Evolutionary conservation across 352 stramenopile genomes (phyloP).

Genomic region (Globisporangium alternatum): DNA sequence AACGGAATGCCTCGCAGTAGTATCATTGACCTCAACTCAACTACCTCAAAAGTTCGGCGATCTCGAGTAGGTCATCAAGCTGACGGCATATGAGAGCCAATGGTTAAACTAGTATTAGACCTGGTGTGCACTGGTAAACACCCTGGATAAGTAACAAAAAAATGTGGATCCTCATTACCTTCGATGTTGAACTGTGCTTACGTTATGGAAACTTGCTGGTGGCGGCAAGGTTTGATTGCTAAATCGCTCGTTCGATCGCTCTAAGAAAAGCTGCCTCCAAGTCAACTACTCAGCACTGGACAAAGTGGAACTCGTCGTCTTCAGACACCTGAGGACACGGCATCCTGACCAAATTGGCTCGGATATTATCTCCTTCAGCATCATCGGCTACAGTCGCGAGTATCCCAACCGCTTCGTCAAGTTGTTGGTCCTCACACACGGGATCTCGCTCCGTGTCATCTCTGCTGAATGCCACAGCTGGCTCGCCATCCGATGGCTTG

Average conservation of each 20-base stretch:
- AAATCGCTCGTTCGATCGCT: background rate
- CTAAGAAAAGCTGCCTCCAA: background rate
- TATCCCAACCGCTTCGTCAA: background rate
- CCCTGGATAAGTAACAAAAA: too few species aligned
- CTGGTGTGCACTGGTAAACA: too few species aligned
- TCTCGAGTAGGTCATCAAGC: too few species aligned
- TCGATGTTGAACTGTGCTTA: too few species aligned
- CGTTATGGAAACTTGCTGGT: background rate
- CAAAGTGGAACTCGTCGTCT: slow-evolving; percentile 12
- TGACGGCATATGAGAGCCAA: too few species aligned
- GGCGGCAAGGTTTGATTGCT: background rate
- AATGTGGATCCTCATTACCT: too few species aligned
- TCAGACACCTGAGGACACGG: background rate
- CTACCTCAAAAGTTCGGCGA: background rate
- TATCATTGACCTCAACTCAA: too few species aligned
- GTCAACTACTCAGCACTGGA: background rate
- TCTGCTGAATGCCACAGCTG: background rate
- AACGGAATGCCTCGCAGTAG: too few species aligned
- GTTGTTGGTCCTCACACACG: background rate
- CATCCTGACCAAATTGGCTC: too few species aligned
- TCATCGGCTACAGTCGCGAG: background rate
- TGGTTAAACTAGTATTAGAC: background rate
- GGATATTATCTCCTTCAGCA: too few species aligned
- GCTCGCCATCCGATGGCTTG: background rate
- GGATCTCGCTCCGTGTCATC: background rate